A percentile compares a stretch with the other conserved stretches of the same genome.
Conservation (phyloP, 371 early-diverging fungal genomes). For the Zancudomyces culisetae region DNA sequence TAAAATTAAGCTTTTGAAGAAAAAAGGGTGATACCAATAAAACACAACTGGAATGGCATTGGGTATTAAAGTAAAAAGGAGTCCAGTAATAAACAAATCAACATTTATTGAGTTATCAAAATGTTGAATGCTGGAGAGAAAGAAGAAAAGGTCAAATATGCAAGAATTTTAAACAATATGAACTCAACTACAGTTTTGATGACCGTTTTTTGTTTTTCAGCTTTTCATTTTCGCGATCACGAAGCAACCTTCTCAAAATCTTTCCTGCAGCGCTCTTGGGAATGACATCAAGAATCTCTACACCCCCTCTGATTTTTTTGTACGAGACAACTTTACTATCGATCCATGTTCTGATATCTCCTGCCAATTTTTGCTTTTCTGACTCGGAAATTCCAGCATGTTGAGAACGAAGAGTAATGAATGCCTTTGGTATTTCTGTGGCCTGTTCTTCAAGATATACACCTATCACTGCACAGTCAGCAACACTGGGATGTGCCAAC, state of each 20-base stretch:
- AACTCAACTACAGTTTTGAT: constrained; percentile 3
- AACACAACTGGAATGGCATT: too few species aligned
- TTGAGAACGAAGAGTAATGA: constrained; percentile 32
- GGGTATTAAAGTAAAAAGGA: too few species aligned
- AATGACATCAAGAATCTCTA: constrained; percentile 44
- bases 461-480: constrained; percentile 59
- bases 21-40: too few species aligned
- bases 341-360: constrained; percentile 44
- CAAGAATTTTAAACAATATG: too few species aligned
- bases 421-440: constrained; percentile 70
- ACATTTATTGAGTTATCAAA: too few species aligned
- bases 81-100: too few species aligned
- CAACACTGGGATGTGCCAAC: constrained; percentile 43
- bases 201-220: neutral
- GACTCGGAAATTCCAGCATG: constrained; percentile 23
- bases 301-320: constrained; percentile 71
- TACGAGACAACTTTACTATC: constrained; percentile 38
- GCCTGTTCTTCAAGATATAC: constrained; percentile 39
- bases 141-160: too few species aligned
- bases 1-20: too few species aligned
- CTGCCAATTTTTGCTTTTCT: constrained; percentile 19
- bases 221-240: constrained; percentile 4
- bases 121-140: too few species aligned
- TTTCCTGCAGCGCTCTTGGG: constrained; percentile 45
- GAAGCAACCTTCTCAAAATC: constrained; percentile 19